Evolutionary conservation across 306 rosid genomes (phyloP), one percentile per base, ranked within the genome.

Genomic region (Trifolium dubium): DNA sequence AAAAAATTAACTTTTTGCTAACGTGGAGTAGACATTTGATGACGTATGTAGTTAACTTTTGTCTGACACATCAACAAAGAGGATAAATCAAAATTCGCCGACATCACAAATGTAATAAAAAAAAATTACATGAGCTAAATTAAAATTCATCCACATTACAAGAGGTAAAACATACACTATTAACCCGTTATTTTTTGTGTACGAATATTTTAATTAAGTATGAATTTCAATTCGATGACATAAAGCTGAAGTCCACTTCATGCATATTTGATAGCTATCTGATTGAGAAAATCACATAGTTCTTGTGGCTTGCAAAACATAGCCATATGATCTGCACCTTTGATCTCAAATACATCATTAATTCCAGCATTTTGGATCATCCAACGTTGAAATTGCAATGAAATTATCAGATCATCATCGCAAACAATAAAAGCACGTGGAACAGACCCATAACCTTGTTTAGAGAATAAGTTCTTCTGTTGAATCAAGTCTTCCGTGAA

Each of bases 261-360:
- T 9, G 39, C 51, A 5, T 83, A 79, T 72, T 80, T 80, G 10
- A 13, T 6, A 14, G 90, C 89, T 6, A 84, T 87, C 17, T 84
- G 74, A 13, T 71, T 51, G 15, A 92, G 89, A 71, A 68, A 78
- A 67, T 61, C 68, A 8, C 65, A 74, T 12, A 87, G 51, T 75
- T 84, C 55, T 30, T 71, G 78, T 46, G 91, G 86, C 73, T 54
- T 79, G 56, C 67, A 65, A 62, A 82, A 9, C 88, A 87, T 84
- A 15, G 82, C 7, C 91, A 84, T 84, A 40, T 87, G 88, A 67
- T 87, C 82, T 5, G 88, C 86, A 1, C 78, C 96, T 14, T 81
- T 64, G 73, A 90, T 85, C 81, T 86, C 86, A 54, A 76, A 4
- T 51, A 84, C 83, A 4, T 92, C 76, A 61, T 65, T 18, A 19